phyloP scores from a whole-genome alignment of 1,284 basidiomycete species.

The Gymnopus androsaceus region DNA sequence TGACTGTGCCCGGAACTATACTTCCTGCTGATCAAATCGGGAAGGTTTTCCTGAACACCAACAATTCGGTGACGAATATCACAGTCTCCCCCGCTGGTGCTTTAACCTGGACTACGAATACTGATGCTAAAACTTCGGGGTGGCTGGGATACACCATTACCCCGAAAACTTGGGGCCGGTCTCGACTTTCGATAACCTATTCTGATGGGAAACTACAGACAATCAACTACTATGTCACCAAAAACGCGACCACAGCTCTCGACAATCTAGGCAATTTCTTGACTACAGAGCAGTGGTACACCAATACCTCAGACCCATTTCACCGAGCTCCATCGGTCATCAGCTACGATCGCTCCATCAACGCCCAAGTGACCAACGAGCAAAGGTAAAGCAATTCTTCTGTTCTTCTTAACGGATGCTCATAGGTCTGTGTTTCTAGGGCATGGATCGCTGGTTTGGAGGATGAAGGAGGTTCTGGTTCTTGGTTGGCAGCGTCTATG shows the following conservation, averaged over 20 bases:
- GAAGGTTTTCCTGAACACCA: conserved; percentile 55
- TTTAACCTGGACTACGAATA: conserved; percentile 46
- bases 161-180: conserved; percentile 49
- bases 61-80: conserved; percentile 43
- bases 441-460: conserved; percentile 62
- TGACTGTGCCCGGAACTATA: conserved; percentile 57
- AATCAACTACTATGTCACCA: conserved; percentile 55
- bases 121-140: conserved; percentile 41
- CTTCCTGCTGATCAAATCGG: conserved; percentile 50
- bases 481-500: conserved; percentile 58
- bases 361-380: conserved; percentile 50
- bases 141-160: conserved; percentile 56
- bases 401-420: neutral
- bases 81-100: conserved; percentile 50
- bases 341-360: conserved; percentile 54
- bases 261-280: conserved; percentile 56
- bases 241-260: conserved; percentile 46
- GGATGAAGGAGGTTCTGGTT: conserved; percentile 61
- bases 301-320: conserved; percentile 53
- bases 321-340: conserved; percentile 56
- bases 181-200: conserved; percentile 52
- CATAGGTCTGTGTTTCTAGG: conserved; percentile 31
- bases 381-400: conserved; percentile 19
- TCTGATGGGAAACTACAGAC: conserved; percentile 55
- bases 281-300: conserved; percentile 58